Percentiles rank a stretch among this genome's conserved stretches.
These are phyloP conservation scores for Hymenoscyphus repandus DNA, from an alignment of 2,329 filamentous ascomycete species.

Conservation along the genomic window DNA sequence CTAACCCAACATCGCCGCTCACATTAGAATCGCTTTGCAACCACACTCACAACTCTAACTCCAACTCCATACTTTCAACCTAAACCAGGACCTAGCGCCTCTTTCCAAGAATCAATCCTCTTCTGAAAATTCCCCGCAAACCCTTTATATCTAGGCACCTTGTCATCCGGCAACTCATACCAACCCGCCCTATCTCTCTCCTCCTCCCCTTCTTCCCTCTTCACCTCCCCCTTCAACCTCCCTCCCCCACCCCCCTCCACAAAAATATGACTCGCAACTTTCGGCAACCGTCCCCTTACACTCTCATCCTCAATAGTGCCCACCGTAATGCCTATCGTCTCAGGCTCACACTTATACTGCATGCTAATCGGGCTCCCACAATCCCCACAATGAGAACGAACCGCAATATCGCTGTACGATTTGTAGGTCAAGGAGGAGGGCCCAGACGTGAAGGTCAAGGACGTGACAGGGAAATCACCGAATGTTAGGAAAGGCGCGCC, in stretches of 20 bases:
- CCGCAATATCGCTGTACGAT: conserved; percentile 36
- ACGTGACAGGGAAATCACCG: conserved; percentile 31
- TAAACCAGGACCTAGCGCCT: conserved; percentile 4
- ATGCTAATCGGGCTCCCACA: conserved; percentile 44
- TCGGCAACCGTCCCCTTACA: conserved; percentile 29
- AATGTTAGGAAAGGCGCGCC: conserved; percentile 42
- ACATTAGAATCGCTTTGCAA: too few relatives aligned
- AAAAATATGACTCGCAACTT: conserved; percentile 39
- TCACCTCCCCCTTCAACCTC: neutral
- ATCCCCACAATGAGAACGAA: conserved; percentile 38
- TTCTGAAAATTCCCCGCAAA: conserved; percentile 23
- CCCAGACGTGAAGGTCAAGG: conserved; percentile 32
- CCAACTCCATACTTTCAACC: conserved; percentile 1
- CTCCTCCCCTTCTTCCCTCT: neutral
- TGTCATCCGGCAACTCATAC: conserved; percentile 36
- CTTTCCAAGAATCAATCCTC: conserved; percentile 26
- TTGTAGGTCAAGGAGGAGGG: conserved; percentile 28
- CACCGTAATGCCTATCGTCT: conserved; percentile 33
- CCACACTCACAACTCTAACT: too few relatives aligned
- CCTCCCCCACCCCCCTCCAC: conserved; percentile 20
- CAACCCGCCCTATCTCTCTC: conserved; percentile 24
- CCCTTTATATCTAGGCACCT: conserved; percentile 26
- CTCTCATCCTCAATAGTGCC: conserved; percentile 39
- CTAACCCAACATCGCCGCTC: too few relatives aligned
- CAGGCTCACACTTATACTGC: conserved; percentile 32